Evolutionary conservation across 495 filamentous ascomycete species (phyloP).

Genomic region (Aspergillus kassunensis): DNA sequence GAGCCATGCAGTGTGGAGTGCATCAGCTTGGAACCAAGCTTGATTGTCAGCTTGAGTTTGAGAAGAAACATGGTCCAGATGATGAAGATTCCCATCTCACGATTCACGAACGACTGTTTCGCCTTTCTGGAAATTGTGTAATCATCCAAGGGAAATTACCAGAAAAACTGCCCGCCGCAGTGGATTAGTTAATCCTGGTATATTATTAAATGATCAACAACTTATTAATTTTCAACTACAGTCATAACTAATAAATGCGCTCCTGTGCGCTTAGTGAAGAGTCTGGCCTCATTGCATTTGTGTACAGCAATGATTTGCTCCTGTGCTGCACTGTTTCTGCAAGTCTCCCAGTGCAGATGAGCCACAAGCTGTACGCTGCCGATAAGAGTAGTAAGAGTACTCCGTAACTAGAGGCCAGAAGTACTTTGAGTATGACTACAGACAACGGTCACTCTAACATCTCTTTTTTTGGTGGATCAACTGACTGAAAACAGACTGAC

Average conservation of each 20-base stretch:
- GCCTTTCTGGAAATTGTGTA: constrained; percentile 17
- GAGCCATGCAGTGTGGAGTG: constrained; percentile 11
- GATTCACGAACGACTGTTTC: too few relatives aligned
- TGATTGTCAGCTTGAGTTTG: too few relatives aligned
- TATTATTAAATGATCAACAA: constrained; percentile 32
- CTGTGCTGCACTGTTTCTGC: constrained; percentile 25
- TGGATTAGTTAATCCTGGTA: constrained; percentile 12
- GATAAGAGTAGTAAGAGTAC: constrained; percentile 23
- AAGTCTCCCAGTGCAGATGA: constrained; percentile 13
- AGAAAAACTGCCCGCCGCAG: too few relatives aligned
- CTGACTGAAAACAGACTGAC: too few relatives aligned
- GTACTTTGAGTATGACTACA: background rate
- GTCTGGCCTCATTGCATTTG: constrained; percentile 20
- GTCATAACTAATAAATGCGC: background rate
- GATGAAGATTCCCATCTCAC: background rate
- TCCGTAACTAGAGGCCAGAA: too few relatives aligned
- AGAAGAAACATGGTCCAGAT: background rate
- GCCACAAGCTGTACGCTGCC: constrained; percentile 14
- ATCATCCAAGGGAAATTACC: constrained; percentile 20
- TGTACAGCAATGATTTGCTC: constrained; percentile 41
- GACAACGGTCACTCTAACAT: too few relatives aligned
- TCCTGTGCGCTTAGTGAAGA: background rate
- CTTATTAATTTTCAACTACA: constrained; percentile 18
- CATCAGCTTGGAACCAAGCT: too few relatives aligned
- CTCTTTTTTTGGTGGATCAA: background rate